Evolutionary conservation across 2,329 filamentous ascomycete genomes (phyloP).

Genomic region (Cyphellophora europaea): DNA sequence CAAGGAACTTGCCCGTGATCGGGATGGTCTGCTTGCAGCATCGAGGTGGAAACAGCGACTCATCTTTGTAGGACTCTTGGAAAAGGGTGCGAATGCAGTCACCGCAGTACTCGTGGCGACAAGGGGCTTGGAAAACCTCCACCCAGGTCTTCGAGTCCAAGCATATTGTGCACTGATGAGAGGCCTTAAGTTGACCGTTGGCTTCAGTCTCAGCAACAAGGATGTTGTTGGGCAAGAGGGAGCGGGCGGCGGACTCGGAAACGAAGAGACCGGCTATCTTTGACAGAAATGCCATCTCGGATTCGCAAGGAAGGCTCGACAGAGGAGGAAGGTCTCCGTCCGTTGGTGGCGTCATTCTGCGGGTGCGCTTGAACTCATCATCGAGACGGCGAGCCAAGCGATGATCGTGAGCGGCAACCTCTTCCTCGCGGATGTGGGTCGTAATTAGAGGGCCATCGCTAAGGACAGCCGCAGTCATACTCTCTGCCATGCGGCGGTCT

Average conservation of each 20-base stretch:
- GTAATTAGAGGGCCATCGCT: slow-evolving; percentile 5
- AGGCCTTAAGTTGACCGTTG: neutral
- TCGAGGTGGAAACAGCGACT: slow-evolving; percentile 45
- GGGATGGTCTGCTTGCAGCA: slow-evolving; percentile 28
- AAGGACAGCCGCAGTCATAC: slow-evolving; percentile 17
- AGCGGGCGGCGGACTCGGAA: slow-evolving; percentile 1
- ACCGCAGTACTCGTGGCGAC: slow-evolving; percentile 42
- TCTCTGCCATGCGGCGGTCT: slow-evolving; percentile 18
- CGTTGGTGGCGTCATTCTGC: neutral
- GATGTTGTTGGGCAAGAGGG: neutral
- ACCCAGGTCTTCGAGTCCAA: slow-evolving; percentile 15
- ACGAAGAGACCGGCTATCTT: slow-evolving; percentile 5
- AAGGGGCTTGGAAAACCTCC: slow-evolving; percentile 20
- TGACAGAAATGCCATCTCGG: slow-evolving; percentile 3
- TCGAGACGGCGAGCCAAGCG: slow-evolving; percentile 4
- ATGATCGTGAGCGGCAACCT: slow-evolving; percentile 6
- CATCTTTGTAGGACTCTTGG: slow-evolving; percentile 33
- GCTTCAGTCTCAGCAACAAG: neutral
- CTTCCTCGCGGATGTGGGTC: slow-evolving; percentile 3
- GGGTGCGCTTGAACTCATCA: slow-evolving; percentile 1
- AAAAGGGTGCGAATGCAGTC: slow-evolving; percentile 40
- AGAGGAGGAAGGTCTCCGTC: neutral
- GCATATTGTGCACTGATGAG: neutral
- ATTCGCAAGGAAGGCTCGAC: too few species aligned
- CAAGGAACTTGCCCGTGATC: neutral